Base-by-base conservation (phyloP, 345 rosid species). In the Chamaenerion angustifolium region DNA sequence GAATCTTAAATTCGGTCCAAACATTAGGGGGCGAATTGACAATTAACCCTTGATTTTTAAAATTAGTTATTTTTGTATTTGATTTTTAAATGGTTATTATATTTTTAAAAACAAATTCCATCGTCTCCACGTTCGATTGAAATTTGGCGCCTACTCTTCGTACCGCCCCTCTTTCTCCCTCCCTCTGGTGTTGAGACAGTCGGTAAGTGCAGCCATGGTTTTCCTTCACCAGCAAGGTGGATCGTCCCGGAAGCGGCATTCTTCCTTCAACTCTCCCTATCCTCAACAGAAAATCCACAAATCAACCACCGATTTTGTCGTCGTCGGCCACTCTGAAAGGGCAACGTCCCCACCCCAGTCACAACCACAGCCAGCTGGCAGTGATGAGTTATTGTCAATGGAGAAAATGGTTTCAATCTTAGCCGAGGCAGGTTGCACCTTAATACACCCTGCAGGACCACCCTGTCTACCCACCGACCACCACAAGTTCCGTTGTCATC, bases 341-440 rank as follows among this genome's bases (percentile, higher is more conserved):
- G 37, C 3, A 31, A 31, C 37, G 37, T 31, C 37, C 10, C 64
- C 55, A 1, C 49, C 44, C 11, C 49, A 44, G 44, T 48, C 60
- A 6, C 52, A 52, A 3, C 41, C 27, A 19, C 27, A 51, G 17
- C 46, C 17, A 11, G 37, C 2, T 21, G 43, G 16, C 16, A 49
- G 16, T 16, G 15, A 6, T 17, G 48, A 7, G 11, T 50, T 15
- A 11, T 11, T 71, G 4, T 54, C 51, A 25, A 44, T 64, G 40
- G 89, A 83, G 21, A 78, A 65, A 60, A 68, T 79, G 79, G 66
- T 69, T 14, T 59, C 82, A 10, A 50, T 80, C 60, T 67, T 87
- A 18, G 95, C 93, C 1, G 89, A 83, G 40, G 78, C 79, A 11
- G 93, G 89, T 2, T 83, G 93, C 58, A 83, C 93, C 18, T 63